These are phyloP conservation scores for Castanopsis chinensis DNA, from an alignment of 306 rosid genomes.

Conservation along the genomic window DNA sequence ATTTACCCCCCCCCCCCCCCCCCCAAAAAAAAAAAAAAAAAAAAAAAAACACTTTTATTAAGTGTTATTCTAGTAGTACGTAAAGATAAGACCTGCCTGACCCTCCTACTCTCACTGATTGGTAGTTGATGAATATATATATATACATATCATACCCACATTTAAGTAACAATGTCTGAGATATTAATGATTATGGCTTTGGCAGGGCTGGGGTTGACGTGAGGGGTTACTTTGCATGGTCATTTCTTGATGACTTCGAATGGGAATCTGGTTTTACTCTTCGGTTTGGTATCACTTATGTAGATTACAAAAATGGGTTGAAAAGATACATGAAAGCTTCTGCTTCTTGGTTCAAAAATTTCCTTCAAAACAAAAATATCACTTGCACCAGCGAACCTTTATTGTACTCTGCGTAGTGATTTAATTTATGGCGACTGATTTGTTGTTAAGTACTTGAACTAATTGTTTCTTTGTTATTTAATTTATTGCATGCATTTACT, in stretches of 20 bases:
- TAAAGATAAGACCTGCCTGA: too few relatives aligned
- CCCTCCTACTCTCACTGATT: too few relatives aligned
- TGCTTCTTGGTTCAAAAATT: conserved; percentile 27
- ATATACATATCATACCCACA: too few relatives aligned
- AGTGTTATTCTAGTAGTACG: too few relatives aligned
- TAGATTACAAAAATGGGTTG: conserved; percentile 23
- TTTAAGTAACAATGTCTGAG: too few relatives aligned
- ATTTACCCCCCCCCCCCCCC: too few relatives aligned
- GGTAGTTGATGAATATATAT: too few relatives aligned
- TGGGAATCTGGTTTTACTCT: conserved; percentile 28
- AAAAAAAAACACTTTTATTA: too few relatives aligned
- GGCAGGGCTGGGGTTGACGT: conserved; percentile 27
- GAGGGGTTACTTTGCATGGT: conserved; percentile 31
- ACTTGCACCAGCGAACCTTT: not conserved
- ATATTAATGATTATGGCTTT: not conserved
- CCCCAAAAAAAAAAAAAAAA: too few relatives aligned
- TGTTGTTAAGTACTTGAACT: not conserved
- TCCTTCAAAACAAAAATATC: not conserved
- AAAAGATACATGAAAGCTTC: conserved; percentile 26
- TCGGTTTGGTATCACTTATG: conserved; percentile 25
- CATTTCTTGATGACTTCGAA: conserved; percentile 26
- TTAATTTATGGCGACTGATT: too few relatives aligned
- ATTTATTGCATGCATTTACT: too few relatives aligned
- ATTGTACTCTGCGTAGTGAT: not conserved
- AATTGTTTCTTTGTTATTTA: conserved; percentile 12